phyloP scores from a whole-genome alignment of 202 grass and related monocot species.

The Carex sylvatica region DNA sequence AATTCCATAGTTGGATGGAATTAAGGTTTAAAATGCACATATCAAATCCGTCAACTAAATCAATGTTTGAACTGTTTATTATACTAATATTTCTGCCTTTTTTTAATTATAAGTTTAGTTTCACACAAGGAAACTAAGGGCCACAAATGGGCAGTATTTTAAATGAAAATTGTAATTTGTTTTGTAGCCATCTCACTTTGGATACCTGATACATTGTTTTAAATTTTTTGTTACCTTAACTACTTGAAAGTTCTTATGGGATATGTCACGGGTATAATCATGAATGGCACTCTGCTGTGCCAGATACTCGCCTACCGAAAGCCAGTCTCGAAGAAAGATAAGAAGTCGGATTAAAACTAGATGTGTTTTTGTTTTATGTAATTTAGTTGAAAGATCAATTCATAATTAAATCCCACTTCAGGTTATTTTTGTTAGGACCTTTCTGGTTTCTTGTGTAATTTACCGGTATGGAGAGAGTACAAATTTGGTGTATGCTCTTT shows the following conservation, averaged over 20 bases:
- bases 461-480: background rate
- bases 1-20: background rate
- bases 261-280: conserved; percentile 62
- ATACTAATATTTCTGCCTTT: background rate
- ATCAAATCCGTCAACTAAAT: no score
- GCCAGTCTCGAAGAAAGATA: conserved; percentile 54
- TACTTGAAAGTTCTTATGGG: conserved; percentile 77
- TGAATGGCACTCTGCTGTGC: conserved; percentile 75
- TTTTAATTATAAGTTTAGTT: no score
- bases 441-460: background rate
- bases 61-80: no score
- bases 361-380: conserved; percentile 14
- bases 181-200: background rate
- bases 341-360: conserved; percentile 64
- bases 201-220: background rate
- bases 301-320: conserved; percentile 81
- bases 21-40: background rate
- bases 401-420: background rate
- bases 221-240: conserved; percentile 44
- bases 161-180: background rate
- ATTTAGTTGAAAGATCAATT: conserved; percentile 4
- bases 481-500: background rate
- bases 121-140: no score
- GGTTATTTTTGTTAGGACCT: conserved; percentile 3
- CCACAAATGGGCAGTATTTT: background rate